Evolutionary conservation across 305 asterid genomes (phyloP).

Genomic region (Solanum hybrid): DNA sequence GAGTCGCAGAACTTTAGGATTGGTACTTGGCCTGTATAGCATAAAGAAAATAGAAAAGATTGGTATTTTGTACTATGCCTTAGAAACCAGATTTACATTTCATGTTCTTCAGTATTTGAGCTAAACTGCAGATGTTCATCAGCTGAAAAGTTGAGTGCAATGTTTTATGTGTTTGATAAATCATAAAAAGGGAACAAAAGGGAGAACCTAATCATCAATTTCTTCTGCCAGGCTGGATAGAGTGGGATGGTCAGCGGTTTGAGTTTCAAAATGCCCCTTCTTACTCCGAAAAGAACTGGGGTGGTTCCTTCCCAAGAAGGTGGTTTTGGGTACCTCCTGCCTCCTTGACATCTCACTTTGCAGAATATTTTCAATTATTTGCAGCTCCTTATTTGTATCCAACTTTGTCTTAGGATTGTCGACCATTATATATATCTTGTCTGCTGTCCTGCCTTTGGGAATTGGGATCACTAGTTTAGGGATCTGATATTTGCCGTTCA

Average conservation of each 20-base stretch:
- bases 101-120: neutral
- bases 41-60: neutral
- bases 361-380: neutral
- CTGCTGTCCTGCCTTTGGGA: neutral
- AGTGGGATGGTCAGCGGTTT: slow-evolving; percentile 82
- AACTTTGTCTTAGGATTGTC: neutral
- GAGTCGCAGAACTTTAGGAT: neutral
- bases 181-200: neutral
- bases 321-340: slow-evolving; percentile 81
- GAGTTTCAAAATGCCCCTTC: slow-evolving; percentile 96
- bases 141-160: neutral
- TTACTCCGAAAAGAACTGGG: slow-evolving; percentile 97
- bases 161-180: neutral
- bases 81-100: neutral
- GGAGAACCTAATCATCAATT: slow-evolving; percentile 4
- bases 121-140: neutral
- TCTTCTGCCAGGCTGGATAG: slow-evolving; percentile 84
- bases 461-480: neutral
- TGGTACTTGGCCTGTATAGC: neutral
- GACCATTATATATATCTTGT: neutral
- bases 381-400: neutral
- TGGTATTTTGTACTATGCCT: neutral
- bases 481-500: neutral
- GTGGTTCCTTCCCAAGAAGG: slow-evolving; percentile 88
- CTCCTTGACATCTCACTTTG: neutral